phyloP scores from a whole-genome alignment of 2,329 filamentous ascomycete species.

The Nigrospora oryzae region DNA sequence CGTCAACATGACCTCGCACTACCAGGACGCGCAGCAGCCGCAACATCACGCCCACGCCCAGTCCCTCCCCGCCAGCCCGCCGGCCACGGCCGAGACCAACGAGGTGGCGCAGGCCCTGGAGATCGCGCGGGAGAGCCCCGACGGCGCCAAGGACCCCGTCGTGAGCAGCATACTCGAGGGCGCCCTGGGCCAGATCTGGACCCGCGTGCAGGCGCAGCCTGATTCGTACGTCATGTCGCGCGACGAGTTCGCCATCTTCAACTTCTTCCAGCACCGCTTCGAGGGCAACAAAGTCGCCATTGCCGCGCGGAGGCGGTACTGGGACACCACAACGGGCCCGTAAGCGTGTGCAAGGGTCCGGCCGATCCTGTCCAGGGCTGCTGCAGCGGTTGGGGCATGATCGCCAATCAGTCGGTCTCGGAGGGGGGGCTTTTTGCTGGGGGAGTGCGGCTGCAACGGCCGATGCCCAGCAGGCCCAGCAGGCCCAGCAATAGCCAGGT shows the following conservation, averaged over 20 bases:
- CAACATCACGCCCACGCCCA: not conserved
- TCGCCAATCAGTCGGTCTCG: no score
- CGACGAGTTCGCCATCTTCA: conserved; percentile 81
- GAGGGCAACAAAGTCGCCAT: conserved; percentile 38
- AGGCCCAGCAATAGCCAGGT: no score
- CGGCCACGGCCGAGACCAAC: conserved; percentile 22
- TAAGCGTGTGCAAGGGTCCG: not conserved
- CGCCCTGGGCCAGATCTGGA: conserved; percentile 58
- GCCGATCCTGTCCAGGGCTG: no score
- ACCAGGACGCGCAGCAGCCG: conserved; percentile 4
- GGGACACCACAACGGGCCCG: conserved; percentile 30
- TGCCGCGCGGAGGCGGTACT: conserved; percentile 42
- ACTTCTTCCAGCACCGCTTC: conserved; percentile 69
- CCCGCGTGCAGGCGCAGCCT: conserved; percentile 54
- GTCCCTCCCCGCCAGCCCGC: not conserved
- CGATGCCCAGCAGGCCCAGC: no score
- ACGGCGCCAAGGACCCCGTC: conserved; percentile 52
- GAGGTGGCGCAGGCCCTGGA: conserved; percentile 61
- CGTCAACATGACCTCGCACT: conserved; percentile 8
- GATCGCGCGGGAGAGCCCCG: conserved; percentile 64
- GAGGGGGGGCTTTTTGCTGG: no score
- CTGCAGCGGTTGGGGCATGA: no score
- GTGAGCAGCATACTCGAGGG: conserved; percentile 58
- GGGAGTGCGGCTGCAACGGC: no score
- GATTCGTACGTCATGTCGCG: conserved; percentile 63